These are phyloP conservation scores for Brasenia schreberi DNA, from an alignment of 164 flowering plant genomes.

Conservation along the genomic window DNA sequence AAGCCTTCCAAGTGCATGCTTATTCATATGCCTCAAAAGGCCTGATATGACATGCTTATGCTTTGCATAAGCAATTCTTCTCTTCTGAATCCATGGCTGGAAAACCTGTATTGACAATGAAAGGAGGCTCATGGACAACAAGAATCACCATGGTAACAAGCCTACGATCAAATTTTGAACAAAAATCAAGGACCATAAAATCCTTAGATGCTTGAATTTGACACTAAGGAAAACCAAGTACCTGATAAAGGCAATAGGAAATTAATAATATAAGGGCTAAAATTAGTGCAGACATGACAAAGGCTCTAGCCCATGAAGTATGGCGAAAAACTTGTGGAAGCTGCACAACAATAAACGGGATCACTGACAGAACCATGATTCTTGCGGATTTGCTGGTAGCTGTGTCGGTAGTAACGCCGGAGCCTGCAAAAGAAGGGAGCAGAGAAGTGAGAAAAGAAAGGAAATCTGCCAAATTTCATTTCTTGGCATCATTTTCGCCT, in stretches of 20 bases:
- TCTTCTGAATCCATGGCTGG: conserved; percentile 77
- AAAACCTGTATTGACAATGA: conserved; percentile 33
- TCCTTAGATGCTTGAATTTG: not conserved
- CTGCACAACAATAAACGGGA: conserved; percentile 83
- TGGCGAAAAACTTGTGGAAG: conserved; percentile 44
- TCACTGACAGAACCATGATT: conserved; percentile 72
- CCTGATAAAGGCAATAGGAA: conserved; percentile 85
- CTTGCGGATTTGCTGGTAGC: conserved; percentile 78
- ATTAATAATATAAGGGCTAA: conserved; percentile 39
- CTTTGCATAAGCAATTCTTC: conserved; percentile 54
- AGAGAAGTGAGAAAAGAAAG: not conserved
- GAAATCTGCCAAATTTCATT: not conserved
- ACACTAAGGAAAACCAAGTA: conserved; percentile 8
- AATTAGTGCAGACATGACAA: conserved; percentile 57
- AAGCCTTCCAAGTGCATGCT: conserved; percentile 51
- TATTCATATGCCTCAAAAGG: conserved; percentile 36
- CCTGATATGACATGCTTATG: conserved; percentile 72
- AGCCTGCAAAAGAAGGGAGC: conserved; percentile 22
- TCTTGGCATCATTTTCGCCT: no score
- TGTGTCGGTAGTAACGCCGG: conserved; percentile 69
- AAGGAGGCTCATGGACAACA: not conserved
- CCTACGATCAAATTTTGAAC: not conserved
- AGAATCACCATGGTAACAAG: not conserved
- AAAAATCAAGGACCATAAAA: not conserved
- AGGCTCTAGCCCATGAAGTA: conserved; percentile 49